Base-by-base conservation (phyloP, 176 grass and related monocot genomes). In the Triticum monococcum region DNA sequence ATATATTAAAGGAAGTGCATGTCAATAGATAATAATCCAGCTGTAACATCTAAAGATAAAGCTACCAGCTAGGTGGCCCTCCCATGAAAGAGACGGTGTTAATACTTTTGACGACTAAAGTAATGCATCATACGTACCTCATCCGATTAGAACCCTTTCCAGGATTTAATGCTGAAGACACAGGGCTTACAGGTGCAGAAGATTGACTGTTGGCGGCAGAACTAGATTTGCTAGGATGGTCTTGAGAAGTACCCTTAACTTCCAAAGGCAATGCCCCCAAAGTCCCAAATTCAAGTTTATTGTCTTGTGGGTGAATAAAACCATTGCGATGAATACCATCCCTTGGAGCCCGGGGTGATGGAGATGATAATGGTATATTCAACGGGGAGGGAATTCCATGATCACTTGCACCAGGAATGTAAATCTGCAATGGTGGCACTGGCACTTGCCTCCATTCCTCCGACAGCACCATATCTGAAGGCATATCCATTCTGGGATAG, bases 211-310 rank as follows among this genome's bases (percentile, higher is more conserved):
- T 69, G 33, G 80, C 33, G 41, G 40, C 28, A 31, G 69, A 89
- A 48, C 88, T 91, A 59, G 79, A 75, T 73, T 32, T 92, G 77
- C 40, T 72, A 79, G 82, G 79, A 36, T 43, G 77, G 41, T 89
- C 87, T 76, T 84, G 88, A 24, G 67, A 59, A 13, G 78, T 63
- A 62, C 80, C 23, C 22, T 14, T 56, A 56, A 76, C 77, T 77
- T 82, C 80, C 20, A 88, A 59, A 63, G 86, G 61, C 35, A 86
- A 81, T 43, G 90, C 52, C 52, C 90, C 86, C 74, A 92, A 83
- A 65, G 67, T 80, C 38, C 93, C 88, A 60, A 90, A 92, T 74
- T 90, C 88, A 35, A 79, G 79, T 90, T 90, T 87, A 67, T 77
- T 88, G 41, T 84, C 86, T 78, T 85, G 68, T 36, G 75, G 24